Evolutionary conservation across 768 basidiomycete genomes (phyloP).

Genomic region (Suillus subalutaceus): DNA sequence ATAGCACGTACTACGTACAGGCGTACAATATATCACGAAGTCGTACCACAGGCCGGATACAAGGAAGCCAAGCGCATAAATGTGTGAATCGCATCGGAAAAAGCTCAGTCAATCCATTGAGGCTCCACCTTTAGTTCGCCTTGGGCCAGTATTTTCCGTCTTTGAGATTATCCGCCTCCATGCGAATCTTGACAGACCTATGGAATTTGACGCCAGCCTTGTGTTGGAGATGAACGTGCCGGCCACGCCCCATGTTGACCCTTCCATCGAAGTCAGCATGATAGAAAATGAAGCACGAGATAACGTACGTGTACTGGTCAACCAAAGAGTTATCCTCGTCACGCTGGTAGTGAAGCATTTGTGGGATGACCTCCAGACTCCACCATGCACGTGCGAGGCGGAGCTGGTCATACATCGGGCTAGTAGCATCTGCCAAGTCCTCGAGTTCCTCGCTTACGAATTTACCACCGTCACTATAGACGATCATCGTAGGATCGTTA

Average conservation of each 20-base stretch:
- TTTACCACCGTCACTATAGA: slow-evolving; percentile 20
- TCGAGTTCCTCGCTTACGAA: slow-evolving; percentile 59
- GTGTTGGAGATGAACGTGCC: slow-evolving; percentile 44
- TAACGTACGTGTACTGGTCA: slow-evolving; percentile 21
- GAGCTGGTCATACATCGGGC: slow-evolving; percentile 60
- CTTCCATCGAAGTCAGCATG: slow-evolving; percentile 13
- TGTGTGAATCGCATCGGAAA: neutral
- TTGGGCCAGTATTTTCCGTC: slow-evolving; percentile 42
- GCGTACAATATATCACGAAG: neutral
- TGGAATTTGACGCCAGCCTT: slow-evolving; percentile 44
- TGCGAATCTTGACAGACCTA: slow-evolving; percentile 49
- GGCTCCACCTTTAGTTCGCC: slow-evolving; percentile 40
- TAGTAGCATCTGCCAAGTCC: slow-evolving; percentile 60
- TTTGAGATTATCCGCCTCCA: slow-evolving; percentile 47
- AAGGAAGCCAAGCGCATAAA: neutral
- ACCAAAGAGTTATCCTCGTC: slow-evolving; percentile 25
- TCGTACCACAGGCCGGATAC: neutral
- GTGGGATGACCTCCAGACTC: slow-evolving; percentile 61
- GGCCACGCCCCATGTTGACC: slow-evolving; percentile 44
- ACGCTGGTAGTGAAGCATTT: slow-evolving; percentile 29
- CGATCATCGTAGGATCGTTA: slow-evolving; percentile 18
- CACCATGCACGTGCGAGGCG: slow-evolving; percentile 56
- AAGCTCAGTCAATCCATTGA: slow-evolving; percentile 41
- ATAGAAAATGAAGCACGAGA: neutral
- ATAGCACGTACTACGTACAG: neutral